Percentiles rank a stretch among this genome's conserved stretches.
These are phyloP conservation scores for Rhizopus sp. DNA, from an alignment of 371 early-diverging fungal species.

Conservation along the genomic window DNA sequence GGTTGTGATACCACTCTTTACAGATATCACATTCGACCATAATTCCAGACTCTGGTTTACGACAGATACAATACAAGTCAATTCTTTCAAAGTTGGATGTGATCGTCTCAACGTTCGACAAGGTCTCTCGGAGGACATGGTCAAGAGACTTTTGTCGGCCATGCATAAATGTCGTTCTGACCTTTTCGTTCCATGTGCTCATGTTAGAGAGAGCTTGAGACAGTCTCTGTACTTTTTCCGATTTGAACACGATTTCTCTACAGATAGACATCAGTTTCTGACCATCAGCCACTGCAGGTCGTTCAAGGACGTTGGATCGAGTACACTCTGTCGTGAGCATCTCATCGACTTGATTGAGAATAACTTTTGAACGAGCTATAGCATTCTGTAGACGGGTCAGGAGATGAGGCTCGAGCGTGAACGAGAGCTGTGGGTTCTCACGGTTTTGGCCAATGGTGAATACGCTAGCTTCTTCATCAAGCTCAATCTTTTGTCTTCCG, in stretches of 20 bases:
- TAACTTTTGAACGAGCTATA: conserved; percentile 9
- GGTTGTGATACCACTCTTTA: conserved; percentile 78
- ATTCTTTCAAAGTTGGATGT: conserved; percentile 3
- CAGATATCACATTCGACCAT: conserved; percentile 87
- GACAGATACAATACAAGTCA: conserved; percentile 61
- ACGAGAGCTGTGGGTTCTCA: neutral
- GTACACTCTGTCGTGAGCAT: conserved; percentile 5
- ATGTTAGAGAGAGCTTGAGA: conserved; percentile 5
- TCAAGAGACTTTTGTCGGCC: conserved; percentile 21
- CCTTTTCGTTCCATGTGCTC: conserved; percentile 17
- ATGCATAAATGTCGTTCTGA: conserved; percentile 17
- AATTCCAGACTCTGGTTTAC: conserved; percentile 59
- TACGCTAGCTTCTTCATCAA: conserved; percentile 5
- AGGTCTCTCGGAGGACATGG: conserved; percentile 11
- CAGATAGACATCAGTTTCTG: conserved; percentile 9
- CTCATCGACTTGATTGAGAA: conserved; percentile 10
- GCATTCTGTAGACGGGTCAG: conserved; percentile 7
- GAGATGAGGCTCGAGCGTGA: conserved; percentile 14
- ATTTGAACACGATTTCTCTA: conserved; percentile 12
- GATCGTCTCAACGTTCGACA: conserved; percentile 14
- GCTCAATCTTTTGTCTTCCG: conserved; percentile 18
- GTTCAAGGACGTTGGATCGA: conserved; percentile 1
- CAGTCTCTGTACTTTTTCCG: conserved; percentile 12
- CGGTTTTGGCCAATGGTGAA: conserved; percentile 7
- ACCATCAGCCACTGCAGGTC: conserved; percentile 15